A percentile compares a stretch with the other conserved stretches of the same genome.
Evolutionary conservation across 345 rosid genomes (phyloP).

Genomic region (Murraya paniculata): DNA sequence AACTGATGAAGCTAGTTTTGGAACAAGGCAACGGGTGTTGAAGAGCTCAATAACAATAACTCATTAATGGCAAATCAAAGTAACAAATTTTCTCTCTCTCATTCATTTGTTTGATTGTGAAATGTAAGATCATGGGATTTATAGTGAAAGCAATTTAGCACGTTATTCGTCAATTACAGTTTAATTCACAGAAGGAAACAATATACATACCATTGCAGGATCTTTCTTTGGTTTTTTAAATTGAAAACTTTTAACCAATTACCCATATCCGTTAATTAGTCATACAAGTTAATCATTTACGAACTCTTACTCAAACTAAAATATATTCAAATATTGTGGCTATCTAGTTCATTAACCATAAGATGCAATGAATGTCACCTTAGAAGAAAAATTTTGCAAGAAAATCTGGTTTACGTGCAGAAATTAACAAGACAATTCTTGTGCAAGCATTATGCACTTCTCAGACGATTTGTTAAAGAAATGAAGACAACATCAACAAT

Average conservation of each 20-base stretch:
- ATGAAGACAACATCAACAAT: not conserved
- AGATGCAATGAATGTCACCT: not conserved
- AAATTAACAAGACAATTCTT: slow-evolving; percentile 3
- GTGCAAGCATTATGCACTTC: not conserved
- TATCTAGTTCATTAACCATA: not conserved
- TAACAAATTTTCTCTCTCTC: too few relatives aligned
- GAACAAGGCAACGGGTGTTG: too few relatives aligned
- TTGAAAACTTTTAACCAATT: not conserved
- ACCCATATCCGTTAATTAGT: not conserved
- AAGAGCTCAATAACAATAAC: too few relatives aligned
- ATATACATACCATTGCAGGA: too few relatives aligned
- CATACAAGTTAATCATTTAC: slow-evolving; percentile 14
- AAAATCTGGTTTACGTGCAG: not conserved
- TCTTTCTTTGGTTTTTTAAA: not conserved
- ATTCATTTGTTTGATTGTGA: too few relatives aligned
- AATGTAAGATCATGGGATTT: too few relatives aligned
- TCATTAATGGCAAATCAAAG: too few relatives aligned
- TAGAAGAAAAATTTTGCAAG: not conserved
- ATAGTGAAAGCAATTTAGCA: too few relatives aligned
- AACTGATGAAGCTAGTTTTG: too few relatives aligned
- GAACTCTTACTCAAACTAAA: slow-evolving; percentile 12
- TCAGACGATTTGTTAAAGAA: not conserved
- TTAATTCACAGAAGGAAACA: too few relatives aligned
- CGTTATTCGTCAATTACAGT: too few relatives aligned
- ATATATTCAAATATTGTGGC: slow-evolving; percentile 6